Conservation (phyloP, 768 basidiomycete species). For the Trametopsis cervina region DNA sequence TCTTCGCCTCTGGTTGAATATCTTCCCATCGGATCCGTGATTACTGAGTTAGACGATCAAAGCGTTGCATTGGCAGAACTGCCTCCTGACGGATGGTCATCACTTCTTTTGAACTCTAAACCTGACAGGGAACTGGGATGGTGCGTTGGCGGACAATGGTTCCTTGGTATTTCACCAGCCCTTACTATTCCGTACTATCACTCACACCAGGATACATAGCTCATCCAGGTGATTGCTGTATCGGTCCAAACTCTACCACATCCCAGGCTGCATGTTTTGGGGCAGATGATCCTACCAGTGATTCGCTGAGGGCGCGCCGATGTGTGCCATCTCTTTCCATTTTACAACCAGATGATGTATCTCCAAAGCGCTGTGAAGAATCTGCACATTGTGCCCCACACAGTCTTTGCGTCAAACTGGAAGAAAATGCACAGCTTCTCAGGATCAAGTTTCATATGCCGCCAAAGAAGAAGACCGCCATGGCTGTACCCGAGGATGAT, state of each 20-base stretch:
- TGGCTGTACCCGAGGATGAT: conserved; percentile 7
- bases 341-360: not conserved
- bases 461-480: conserved; percentile 1
- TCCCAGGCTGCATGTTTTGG: not conserved
- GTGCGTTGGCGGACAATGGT: conserved; percentile 40
- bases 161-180: conserved; percentile 23
- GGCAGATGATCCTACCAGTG: not conserved
- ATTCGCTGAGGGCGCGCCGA: not conserved
- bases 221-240: not conserved
- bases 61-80: conserved; percentile 28
- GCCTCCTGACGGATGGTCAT: conserved; percentile 37
- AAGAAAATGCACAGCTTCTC: conserved; percentile 1
- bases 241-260: not conserved
- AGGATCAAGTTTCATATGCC: conserved; percentile 4
- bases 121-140: conserved; percentile 39
- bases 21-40: conserved; percentile 48
- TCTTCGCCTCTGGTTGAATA: conserved; percentile 54
- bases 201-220: too few relatives aligned
- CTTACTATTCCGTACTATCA: too few relatives aligned
- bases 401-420: not conserved
- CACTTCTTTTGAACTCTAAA: conserved; percentile 29
- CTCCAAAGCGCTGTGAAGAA: not conserved
- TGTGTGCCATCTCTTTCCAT: conserved; percentile 4
- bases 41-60: conserved; percentile 63
- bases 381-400: conserved; percentile 3